Evolutionary conservation across 306 rosid genomes (phyloP), one percentile per base, ranked within the genome.

Genomic region (Vachellia pachyceras): DNA sequence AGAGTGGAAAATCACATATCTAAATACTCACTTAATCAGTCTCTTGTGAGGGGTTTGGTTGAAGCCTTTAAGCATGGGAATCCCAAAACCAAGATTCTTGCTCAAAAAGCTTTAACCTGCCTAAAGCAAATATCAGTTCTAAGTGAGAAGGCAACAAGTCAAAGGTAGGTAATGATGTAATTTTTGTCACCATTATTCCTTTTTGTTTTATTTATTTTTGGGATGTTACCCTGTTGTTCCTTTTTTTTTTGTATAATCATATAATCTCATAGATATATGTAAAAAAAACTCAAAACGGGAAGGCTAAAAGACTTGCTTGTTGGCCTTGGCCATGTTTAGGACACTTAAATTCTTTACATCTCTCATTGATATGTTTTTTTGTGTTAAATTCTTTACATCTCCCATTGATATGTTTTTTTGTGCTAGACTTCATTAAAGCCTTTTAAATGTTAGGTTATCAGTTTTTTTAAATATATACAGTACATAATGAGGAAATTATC

Each of bases 1-100:
- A 82, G 92, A 84, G 87, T 71, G 41, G 92, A 89, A 41, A 86
- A 75, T 69, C 88, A 74, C 44, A 80, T 29, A 49, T 87, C 75
- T 3, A 44, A 40, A 39, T 84, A 84, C 36, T 85, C 84, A n/a
- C 84, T 86, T 18, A 85, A 89, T 73, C 92, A 89, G 58, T 11
- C 90, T 80, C 79, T 89, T 39, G 87, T 89, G 17, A 77, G 88
- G 82, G 84, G 88, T 60, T 77, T 89, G 80, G 87, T 89, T 49
- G 92, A 89, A 80, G 92, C 92, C 60, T 82, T 86, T 39, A 84
- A 76, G 73, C 88, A 82, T 39, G 92, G 92, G 60, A 82, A 80
- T 80, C 29, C 88, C 64, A 82, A 84, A 79, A 60, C 90, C 37
- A 86, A 79, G 85, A 68, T 76, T 35, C 79, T 79, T 58, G 88